phyloP scores from a whole-genome alignment of 2,329 filamentous ascomycete species.

The Exophiala phaeomuriformis region DNA sequence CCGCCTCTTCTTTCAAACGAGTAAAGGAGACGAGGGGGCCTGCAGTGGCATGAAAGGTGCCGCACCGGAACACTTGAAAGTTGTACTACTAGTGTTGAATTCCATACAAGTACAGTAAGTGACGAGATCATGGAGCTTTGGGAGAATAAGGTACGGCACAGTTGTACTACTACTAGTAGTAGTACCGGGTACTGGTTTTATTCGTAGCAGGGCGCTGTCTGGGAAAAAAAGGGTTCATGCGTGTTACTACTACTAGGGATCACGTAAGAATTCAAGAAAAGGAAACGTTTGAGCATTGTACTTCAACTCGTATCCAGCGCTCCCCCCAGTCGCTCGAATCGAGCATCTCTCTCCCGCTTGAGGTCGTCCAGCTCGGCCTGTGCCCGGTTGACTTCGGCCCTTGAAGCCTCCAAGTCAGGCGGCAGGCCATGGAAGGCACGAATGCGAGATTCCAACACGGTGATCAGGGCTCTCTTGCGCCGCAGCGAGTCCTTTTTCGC shows the following conservation, averaged over 20 bases:
- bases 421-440: constrained; percentile 64
- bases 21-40: not conserved
- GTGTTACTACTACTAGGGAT: no score
- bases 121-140: no score
- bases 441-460: constrained; percentile 56
- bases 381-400: constrained; percentile 61
- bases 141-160: no score
- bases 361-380: constrained; percentile 57
- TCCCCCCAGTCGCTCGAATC: constrained; percentile 58
- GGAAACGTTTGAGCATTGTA: not conserved
- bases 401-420: constrained; percentile 60
- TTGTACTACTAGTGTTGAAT: no score
- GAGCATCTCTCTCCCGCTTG: constrained; percentile 57
- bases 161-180: no score
- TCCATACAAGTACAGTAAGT: no score
- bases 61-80: no score
- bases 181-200: no score
- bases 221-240: no score
- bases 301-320: not conserved
- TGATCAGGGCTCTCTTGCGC: constrained; percentile 46
- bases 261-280: no score
- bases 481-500: constrained; percentile 2
- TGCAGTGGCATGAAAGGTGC: not conserved
- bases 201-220: no score
- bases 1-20: not conserved